Percentiles rank a stretch among this genome's conserved stretches.
These are phyloP conservation scores for Lactarius psammicola DNA, from an alignment of 768 basidiomycete species.

Conservation along the genomic window DNA sequence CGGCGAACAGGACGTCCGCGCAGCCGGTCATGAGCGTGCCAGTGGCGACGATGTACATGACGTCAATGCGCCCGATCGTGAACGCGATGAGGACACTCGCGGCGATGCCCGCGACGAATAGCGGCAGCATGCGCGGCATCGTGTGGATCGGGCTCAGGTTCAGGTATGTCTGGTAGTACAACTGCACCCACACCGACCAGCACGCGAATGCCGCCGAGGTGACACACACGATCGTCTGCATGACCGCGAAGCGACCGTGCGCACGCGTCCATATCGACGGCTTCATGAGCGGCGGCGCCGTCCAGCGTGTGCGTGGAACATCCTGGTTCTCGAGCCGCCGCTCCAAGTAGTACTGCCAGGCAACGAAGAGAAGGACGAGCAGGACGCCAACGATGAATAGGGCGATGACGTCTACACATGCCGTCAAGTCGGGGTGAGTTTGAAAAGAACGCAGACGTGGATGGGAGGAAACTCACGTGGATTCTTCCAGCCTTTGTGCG, in stretches of 20 bases:
- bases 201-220: conserved; percentile 58
- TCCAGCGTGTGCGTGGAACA: conserved; percentile 32
- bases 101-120: conserved; percentile 61
- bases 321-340: conserved; percentile 27
- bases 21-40: conserved; percentile 59
- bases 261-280: conserved; percentile 62
- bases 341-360: conserved; percentile 68
- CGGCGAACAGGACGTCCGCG: conserved; percentile 65
- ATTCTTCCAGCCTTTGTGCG: conserved; percentile 59
- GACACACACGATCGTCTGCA: conserved; percentile 61
- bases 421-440: conserved; percentile 5
- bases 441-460: background rate
- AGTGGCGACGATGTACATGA: conserved; percentile 52
- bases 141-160: conserved; percentile 54
- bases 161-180: conserved; percentile 71
- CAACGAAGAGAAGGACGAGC: conserved; percentile 53
- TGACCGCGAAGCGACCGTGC: conserved; percentile 57
- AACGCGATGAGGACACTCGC: conserved; percentile 67
- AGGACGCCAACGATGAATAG: conserved; percentile 61
- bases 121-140: conserved; percentile 67
- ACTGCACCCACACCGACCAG: conserved; percentile 58
- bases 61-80: conserved; percentile 52
- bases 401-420: conserved; percentile 65
- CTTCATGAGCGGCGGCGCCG: conserved; percentile 65
- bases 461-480: conserved; percentile 42